phyloP scores from a whole-genome alignment of 805 yeast genomes.

The Ogataea zsoltii region DNA sequence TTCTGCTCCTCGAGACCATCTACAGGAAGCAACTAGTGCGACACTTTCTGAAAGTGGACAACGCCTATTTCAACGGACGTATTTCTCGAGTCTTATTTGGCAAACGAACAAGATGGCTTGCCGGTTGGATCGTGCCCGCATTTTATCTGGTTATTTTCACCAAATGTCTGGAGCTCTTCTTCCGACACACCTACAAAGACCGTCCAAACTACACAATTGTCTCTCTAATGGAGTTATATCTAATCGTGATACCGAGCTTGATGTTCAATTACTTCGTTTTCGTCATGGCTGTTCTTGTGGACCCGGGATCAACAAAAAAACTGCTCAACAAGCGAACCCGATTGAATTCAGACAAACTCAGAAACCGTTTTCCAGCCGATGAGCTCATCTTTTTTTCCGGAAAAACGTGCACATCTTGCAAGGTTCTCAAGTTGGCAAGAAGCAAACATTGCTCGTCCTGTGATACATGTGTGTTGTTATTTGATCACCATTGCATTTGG shows the following conservation, averaged over 20 bases:
- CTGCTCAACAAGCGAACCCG: slow-evolving; percentile 11
- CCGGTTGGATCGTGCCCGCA: slow-evolving; percentile 47
- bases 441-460: slow-evolving; percentile 76
- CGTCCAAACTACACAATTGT: slow-evolving; percentile 7
- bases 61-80: slow-evolving; percentile 25
- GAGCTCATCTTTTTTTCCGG: slow-evolving; percentile 42
- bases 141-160: slow-evolving; percentile 41
- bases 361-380: slow-evolving; percentile 36
- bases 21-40: neutral
- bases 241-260: slow-evolving; percentile 36
- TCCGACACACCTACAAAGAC: slow-evolving; percentile 22
- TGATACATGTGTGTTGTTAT: slow-evolving; percentile 59
- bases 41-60: slow-evolving; percentile 24
- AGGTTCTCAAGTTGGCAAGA: slow-evolving; percentile 70
- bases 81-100: slow-evolving; percentile 15
- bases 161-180: slow-evolving; percentile 27
- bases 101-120: slow-evolving; percentile 12
- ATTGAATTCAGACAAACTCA: slow-evolving; percentile 4
- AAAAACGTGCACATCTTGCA: slow-evolving; percentile 50
- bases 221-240: slow-evolving; percentile 15
- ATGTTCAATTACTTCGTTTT: slow-evolving; percentile 37
- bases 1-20: slow-evolving; percentile 12
- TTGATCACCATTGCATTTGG: slow-evolving; percentile 65
- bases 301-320: slow-evolving; percentile 42
- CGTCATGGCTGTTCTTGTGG: slow-evolving; percentile 38